phyloP scores from a whole-genome alignment of 148 eudicot genomes.

The Cornus florida region DNA sequence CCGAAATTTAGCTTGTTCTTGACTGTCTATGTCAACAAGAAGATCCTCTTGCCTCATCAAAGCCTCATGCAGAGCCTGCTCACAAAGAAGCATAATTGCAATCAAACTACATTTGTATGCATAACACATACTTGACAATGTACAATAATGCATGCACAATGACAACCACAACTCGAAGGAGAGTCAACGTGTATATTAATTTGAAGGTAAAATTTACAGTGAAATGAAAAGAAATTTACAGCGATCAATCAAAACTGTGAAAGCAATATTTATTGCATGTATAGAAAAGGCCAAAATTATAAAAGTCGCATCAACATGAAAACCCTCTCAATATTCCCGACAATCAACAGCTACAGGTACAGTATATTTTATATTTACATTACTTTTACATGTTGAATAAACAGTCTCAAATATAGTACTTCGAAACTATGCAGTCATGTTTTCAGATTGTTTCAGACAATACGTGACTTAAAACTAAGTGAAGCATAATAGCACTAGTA shows the following conservation, averaged over 20 bases:
- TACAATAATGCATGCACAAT: background rate
- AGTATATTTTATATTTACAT: background rate
- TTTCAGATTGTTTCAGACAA: background rate
- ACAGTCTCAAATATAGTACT: background rate
- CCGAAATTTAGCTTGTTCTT: conserved; percentile 70
- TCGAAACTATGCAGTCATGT: background rate
- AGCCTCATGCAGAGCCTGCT: conserved; percentile 65
- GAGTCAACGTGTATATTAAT: background rate
- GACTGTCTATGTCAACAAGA: conserved; percentile 88
- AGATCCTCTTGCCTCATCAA: conserved; percentile 87
- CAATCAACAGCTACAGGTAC: background rate
- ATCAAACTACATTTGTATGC: background rate
- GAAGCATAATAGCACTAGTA: background rate
- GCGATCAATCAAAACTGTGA: background rate
- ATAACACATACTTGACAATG: too few species aligned
- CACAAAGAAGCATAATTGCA: conserved; percentile 7
- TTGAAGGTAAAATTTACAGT: background rate
- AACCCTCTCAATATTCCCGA: background rate
- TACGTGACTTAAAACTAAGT: background rate
- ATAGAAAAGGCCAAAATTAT: background rate
- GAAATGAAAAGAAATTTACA: background rate
- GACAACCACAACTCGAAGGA: background rate
- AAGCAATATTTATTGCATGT: background rate
- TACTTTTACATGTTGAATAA: background rate
- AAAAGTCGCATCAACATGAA: background rate